Evolutionary conservation across 2,329 filamentous ascomycete species (phyloP).

Genomic region (Colletotrichum sublineola): DNA sequence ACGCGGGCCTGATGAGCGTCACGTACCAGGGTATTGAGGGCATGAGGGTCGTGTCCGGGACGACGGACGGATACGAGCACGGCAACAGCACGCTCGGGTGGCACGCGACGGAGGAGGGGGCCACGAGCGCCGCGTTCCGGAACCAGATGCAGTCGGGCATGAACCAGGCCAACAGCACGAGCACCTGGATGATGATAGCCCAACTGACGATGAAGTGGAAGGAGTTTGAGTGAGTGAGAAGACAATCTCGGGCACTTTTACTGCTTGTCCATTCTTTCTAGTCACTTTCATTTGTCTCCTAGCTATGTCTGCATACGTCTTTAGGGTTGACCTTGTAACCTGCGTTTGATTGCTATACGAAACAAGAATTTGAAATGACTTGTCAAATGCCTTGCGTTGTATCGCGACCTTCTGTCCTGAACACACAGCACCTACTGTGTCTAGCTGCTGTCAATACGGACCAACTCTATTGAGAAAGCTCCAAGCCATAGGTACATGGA

Average conservation of each 20-base stretch:
- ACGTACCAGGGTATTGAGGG: constrained; percentile 52
- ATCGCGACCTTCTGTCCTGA: background rate
- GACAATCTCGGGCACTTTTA: background rate
- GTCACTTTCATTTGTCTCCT: background rate
- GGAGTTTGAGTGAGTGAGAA: constrained; percentile 3
- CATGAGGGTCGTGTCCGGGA: constrained; percentile 46
- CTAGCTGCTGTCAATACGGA: background rate
- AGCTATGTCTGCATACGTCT: background rate
- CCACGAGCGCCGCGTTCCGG: constrained; percentile 41
- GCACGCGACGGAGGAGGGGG: constrained; percentile 53
- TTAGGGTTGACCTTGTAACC: background rate
- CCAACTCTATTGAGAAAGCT: background rate
- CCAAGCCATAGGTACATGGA: background rate
- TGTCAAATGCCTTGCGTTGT: background rate
- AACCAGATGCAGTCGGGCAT: constrained; percentile 27
- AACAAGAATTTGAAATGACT: too few relatives aligned
- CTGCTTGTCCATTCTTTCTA: background rate
- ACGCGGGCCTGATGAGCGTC: constrained; percentile 50
- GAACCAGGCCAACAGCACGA: constrained; percentile 18
- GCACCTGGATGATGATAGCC: constrained; percentile 4
- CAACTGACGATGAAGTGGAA: constrained; percentile 5
- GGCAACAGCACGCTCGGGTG: constrained; percentile 53
- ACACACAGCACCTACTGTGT: too few relatives aligned
- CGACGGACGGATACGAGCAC: constrained; percentile 49
- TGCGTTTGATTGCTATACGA: background rate